Percentiles rank a stretch among this genome's conserved stretches.
Conservation (phyloP, 106 monocot species). For the Chionographis japonica region DNA sequence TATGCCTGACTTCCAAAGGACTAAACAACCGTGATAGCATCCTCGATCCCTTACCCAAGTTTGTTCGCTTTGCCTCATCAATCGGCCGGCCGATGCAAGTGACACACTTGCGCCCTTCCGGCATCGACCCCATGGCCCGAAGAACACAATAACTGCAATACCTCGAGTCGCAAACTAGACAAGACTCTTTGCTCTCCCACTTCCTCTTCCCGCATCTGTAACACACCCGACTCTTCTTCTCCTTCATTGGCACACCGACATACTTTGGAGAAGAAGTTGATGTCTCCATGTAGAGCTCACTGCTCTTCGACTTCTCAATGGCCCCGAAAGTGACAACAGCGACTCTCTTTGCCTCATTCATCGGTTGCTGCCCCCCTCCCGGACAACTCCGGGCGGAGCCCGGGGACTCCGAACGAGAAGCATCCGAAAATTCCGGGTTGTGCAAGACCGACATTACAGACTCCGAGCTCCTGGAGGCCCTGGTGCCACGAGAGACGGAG, state of each 20-base stretch:
- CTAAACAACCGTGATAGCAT: constrained; percentile 50
- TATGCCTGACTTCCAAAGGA: constrained; percentile 80
- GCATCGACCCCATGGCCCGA: constrained; percentile 96
- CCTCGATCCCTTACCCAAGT: constrained; percentile 72
- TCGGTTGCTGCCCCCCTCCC: not conserved
- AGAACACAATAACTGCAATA: constrained; percentile 78
- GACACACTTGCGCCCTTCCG: constrained; percentile 91
- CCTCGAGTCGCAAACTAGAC: constrained; percentile 71
- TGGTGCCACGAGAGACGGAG: constrained; percentile 14
- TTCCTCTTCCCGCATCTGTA: constrained; percentile 81
- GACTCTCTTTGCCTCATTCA: constrained; percentile 30
- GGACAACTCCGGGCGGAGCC: constrained; percentile 7
- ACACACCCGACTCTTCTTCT: constrained; percentile 49
- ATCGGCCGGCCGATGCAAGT: constrained; percentile 81
- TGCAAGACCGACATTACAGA: constrained; percentile 50
- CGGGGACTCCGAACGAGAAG: constrained; percentile 36
- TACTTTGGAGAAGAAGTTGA: constrained; percentile 21
- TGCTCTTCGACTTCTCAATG: constrained; percentile 13
- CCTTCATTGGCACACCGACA: constrained; percentile 40
- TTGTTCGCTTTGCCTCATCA: constrained; percentile 66
- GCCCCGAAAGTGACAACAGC: constrained; percentile 33
- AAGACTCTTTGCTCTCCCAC: constrained; percentile 92
- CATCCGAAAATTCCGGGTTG: constrained; percentile 37
- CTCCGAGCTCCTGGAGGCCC: constrained; percentile 36
- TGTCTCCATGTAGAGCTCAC: constrained; percentile 9